Conservation (phyloP, 441 rosid species). For the Breynia disticha region DNA sequence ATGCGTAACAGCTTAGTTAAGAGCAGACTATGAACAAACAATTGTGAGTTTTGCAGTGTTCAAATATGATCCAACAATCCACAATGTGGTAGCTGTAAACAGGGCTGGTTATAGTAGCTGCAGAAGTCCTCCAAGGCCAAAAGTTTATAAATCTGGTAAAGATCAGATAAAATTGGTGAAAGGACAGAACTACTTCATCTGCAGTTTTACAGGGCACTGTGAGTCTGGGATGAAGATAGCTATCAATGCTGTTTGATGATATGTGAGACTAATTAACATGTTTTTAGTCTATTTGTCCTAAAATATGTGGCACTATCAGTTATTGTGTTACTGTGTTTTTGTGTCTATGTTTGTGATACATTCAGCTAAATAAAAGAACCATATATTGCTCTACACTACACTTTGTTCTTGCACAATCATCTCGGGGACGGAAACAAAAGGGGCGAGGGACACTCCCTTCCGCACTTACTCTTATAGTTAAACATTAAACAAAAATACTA, state of each 20-base stretch:
- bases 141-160: slow-evolving; percentile 29
- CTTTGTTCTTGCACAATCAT: too few species aligned
- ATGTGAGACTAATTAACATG: too few species aligned
- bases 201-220: slow-evolving; percentile 35
- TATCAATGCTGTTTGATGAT: slow-evolving; percentile 21
- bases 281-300: too few species aligned
- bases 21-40: background rate
- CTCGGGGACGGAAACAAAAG: too few species aligned
- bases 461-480: too few species aligned
- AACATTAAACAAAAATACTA: too few species aligned
- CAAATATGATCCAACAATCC: slow-evolving; percentile 29
- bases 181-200: slow-evolving; percentile 40
- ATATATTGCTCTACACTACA: too few species aligned
- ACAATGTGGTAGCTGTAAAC: slow-evolving; percentile 37
- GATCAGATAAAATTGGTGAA: slow-evolving; percentile 31
- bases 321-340: too few species aligned
- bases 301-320: too few species aligned
- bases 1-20: background rate
- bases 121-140: slow-evolving; percentile 24
- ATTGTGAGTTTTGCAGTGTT: slow-evolving; percentile 23
- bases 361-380: too few species aligned
- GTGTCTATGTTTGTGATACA: too few species aligned
- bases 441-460: too few species aligned
- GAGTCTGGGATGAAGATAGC: slow-evolving; percentile 43
- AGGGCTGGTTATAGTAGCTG: slow-evolving; percentile 24